A percentile compares a stretch with the other conserved stretches of the same genome.
Evolutionary conservation across 129 eudicot species (phyloP).

Genomic region (Sambucus nigra): DNA sequence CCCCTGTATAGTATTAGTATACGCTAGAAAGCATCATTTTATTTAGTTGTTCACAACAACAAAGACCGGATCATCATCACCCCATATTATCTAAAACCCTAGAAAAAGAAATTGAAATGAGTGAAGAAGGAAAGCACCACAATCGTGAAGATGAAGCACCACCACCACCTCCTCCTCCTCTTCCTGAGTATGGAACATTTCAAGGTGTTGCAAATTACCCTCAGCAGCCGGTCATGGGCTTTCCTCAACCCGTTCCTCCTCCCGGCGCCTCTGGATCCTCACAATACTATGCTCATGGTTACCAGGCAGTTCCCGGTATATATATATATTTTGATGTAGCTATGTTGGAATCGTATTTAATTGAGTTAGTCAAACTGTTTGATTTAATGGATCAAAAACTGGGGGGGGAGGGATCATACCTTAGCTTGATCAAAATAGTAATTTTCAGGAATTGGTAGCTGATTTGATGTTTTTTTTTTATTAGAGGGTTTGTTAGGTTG

Average conservation of each 20-base stretch:
- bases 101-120: conserved; percentile 26
- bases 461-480: too few relatives aligned
- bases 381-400: background rate
- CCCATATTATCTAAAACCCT: conserved; percentile 18
- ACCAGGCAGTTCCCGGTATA: conserved; percentile 71
- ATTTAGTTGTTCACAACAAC: background rate
- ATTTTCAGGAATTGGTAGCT: too few relatives aligned
- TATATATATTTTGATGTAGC: background rate
- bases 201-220: conserved; percentile 73
- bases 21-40: too few relatives aligned
- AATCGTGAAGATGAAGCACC: conserved; percentile 21
- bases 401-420: too few relatives aligned
- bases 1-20: background rate
- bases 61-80: background rate
- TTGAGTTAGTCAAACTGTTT: background rate
- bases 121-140: conserved; percentile 38
- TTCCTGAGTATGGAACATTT: conserved; percentile 74
- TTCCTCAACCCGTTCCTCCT: conserved; percentile 89
- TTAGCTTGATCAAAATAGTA: too few relatives aligned
- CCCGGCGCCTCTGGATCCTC: conserved; percentile 57
- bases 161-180: conserved; percentile 30
- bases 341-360: background rate
- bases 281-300: conserved; percentile 58
- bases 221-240: conserved; percentile 67
- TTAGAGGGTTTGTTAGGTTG: too few relatives aligned